These are phyloP conservation scores for Trifolium pratense DNA, from an alignment of 306 rosid species.

Conservation along the genomic window DNA sequence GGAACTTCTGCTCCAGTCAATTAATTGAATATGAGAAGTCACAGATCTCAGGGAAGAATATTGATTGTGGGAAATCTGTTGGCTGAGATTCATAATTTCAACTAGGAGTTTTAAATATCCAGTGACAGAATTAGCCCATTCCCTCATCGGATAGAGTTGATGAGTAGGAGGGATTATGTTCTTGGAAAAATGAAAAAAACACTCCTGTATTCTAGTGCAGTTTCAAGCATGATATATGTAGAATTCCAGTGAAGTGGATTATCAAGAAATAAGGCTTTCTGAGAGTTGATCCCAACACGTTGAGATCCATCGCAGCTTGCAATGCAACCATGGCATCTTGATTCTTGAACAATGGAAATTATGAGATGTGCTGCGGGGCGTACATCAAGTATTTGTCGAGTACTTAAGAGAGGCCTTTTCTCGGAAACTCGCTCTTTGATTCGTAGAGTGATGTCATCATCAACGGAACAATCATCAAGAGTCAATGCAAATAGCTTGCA, in stretches of 20 bases:
- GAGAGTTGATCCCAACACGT: slow-evolving; percentile 64
- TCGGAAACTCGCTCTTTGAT: slow-evolving; percentile 76
- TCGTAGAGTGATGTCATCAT: slow-evolving; percentile 73
- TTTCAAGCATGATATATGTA: slow-evolving; percentile 79
- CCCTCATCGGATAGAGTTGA: slow-evolving; percentile 75
- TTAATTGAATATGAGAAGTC: slow-evolving; percentile 83
- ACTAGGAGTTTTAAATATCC: slow-evolving; percentile 76
- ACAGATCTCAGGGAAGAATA: slow-evolving; percentile 88
- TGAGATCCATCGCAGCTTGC: too few species aligned
- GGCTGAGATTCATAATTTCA: slow-evolving; percentile 70
- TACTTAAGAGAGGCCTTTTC: slow-evolving; percentile 70
- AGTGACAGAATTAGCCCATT: slow-evolving; percentile 60
- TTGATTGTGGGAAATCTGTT: slow-evolving; percentile 75
- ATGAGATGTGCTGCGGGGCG: slow-evolving; percentile 80
- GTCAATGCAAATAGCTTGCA: slow-evolving; percentile 88
- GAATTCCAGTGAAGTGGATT: slow-evolving; percentile 72
- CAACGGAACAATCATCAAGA: slow-evolving; percentile 77
- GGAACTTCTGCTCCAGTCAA: slow-evolving; percentile 87
- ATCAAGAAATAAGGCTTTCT: slow-evolving; percentile 68
- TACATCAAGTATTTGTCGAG: slow-evolving; percentile 73
- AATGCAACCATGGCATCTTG: slow-evolving; percentile 69
- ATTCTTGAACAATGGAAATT: slow-evolving; percentile 66
- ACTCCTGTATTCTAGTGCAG: slow-evolving; percentile 73
- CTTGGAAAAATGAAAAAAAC: slow-evolving; percentile 75
- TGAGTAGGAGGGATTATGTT: slow-evolving; percentile 65